A percentile compares a stretch with the other conserved stretches of the same genome.
Evolutionary conservation across 768 basidiomycete species (phyloP).

Genomic region (Xerocomellus dryophilus): DNA sequence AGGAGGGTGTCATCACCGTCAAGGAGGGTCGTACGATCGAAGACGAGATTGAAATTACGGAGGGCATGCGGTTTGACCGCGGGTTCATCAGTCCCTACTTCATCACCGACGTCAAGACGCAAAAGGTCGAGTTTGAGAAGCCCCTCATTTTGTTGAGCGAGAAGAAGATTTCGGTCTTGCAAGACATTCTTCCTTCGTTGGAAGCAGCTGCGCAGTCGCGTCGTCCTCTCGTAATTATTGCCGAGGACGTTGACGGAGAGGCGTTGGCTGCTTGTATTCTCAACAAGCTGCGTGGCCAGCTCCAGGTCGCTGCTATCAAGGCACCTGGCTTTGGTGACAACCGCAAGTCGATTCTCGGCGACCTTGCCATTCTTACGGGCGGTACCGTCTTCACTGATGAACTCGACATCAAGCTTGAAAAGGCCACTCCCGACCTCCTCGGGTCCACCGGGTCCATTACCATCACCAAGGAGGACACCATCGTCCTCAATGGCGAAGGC

Average conservation of each 20-base stretch:
- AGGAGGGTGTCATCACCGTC: constrained; percentile 99
- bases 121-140: constrained; percentile 96
- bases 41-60: constrained; percentile 98
- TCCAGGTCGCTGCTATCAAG: constrained; percentile 91
- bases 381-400: constrained; percentile 96
- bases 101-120: constrained; percentile 94
- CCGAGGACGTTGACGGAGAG: constrained; percentile 96
- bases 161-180: constrained; percentile 93
- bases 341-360: constrained; percentile 95
- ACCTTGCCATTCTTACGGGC: constrained; percentile 93
- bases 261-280: constrained; percentile 96
- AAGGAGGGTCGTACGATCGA: constrained; percentile 98
- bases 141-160: constrained; percentile 89
- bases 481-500: constrained; percentile 39
- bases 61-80: constrained; percentile 99
- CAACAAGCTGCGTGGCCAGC: constrained; percentile 98
- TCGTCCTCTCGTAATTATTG: constrained; percentile 91
- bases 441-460: neutral
- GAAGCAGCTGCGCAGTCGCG: constrained; percentile 75
- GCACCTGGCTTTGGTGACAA: constrained; percentile 99
- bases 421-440: constrained; percentile 45
- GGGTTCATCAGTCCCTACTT: constrained; percentile 98
- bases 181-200: constrained; percentile 91
- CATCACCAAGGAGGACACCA: constrained; percentile 92
- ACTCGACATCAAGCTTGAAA: constrained; percentile 95